These are phyloP conservation scores for Aspergillus vadensis DNA, from an alignment of 2,329 filamentous ascomycete species.

Conservation along the genomic window DNA sequence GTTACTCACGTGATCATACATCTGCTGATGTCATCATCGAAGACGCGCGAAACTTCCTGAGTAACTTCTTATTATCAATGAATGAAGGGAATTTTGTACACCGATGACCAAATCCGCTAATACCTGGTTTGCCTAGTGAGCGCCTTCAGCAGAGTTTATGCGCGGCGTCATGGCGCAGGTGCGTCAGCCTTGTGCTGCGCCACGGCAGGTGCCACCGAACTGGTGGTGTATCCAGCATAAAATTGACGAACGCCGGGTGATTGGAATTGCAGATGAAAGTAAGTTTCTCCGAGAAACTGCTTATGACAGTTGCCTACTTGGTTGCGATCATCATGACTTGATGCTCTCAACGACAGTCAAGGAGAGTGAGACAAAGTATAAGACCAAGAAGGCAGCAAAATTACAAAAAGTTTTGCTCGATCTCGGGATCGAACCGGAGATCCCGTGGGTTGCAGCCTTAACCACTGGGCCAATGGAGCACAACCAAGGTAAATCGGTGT, in stretches of 20 bases:
- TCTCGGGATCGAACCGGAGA: not conserved
- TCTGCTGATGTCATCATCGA: not conserved
- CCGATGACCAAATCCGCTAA: too few species aligned
- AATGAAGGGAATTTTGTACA: too few species aligned
- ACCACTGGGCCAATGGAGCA: not conserved
- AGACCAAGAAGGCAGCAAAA: not conserved
- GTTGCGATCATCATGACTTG: not conserved
- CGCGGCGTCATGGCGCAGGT: not conserved
- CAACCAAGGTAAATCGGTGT: too few species aligned
- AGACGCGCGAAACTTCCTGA: not conserved
- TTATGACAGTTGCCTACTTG: too few species aligned
- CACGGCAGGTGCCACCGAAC: not conserved
- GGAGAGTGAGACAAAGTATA: too few species aligned
- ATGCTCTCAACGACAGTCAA: not conserved
- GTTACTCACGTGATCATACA: not conserved
- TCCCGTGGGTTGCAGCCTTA: not conserved
- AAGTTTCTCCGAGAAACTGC: not conserved
- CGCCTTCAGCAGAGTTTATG: not conserved
- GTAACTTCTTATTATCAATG: not conserved
- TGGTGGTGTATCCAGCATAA: not conserved
- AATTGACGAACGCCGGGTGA: not conserved
- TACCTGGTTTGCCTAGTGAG: too few species aligned
- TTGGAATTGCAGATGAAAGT: not conserved
- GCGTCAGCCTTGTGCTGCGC: slow-evolving; percentile 2
- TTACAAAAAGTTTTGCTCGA: not conserved